Percentiles rank a stretch among this genome's conserved stretches.
Evolutionary conservation across 2,329 filamentous ascomycete species (phyloP).

Genomic region (Cadophora sp.): DNA sequence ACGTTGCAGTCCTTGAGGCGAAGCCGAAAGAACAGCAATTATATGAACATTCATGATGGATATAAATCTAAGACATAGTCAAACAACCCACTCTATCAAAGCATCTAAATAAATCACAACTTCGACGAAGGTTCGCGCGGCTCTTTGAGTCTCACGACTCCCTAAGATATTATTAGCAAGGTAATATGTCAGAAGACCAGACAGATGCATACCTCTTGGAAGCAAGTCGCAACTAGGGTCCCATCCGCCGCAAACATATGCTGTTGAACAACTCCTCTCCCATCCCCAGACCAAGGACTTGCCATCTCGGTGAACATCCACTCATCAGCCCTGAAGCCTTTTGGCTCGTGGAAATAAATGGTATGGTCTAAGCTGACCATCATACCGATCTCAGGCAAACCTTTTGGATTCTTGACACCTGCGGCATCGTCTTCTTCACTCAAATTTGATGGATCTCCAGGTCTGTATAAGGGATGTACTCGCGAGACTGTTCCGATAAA

Average conservation of each 20-base stretch:
- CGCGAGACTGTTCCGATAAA: constrained; percentile 90
- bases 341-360: constrained; percentile 71
- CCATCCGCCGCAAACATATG: constrained; percentile 76
- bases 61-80: neutral
- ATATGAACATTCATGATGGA: neutral
- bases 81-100: neutral
- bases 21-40: neutral
- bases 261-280: constrained; percentile 77
- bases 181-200: neutral
- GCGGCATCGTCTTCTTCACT: constrained; percentile 14
- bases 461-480: constrained; percentile 81
- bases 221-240: constrained; percentile 76
- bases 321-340: constrained; percentile 65
- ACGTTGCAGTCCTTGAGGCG: neutral
- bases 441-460: constrained; percentile 55
- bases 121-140: constrained; percentile 29
- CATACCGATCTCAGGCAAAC: constrained; percentile 74
- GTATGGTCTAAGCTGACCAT: constrained; percentile 82
- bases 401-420: constrained; percentile 49
- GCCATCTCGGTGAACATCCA: constrained; percentile 85
- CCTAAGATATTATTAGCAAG: constrained; percentile 33
- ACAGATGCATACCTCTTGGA: constrained; percentile 67
- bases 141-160: constrained; percentile 42
- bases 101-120: constrained; percentile 23
- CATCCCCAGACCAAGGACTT: constrained; percentile 81